phyloP scores from a whole-genome alignment of 768 basidiomycete genomes.

The Clitopilus passeckerianus region DNA sequence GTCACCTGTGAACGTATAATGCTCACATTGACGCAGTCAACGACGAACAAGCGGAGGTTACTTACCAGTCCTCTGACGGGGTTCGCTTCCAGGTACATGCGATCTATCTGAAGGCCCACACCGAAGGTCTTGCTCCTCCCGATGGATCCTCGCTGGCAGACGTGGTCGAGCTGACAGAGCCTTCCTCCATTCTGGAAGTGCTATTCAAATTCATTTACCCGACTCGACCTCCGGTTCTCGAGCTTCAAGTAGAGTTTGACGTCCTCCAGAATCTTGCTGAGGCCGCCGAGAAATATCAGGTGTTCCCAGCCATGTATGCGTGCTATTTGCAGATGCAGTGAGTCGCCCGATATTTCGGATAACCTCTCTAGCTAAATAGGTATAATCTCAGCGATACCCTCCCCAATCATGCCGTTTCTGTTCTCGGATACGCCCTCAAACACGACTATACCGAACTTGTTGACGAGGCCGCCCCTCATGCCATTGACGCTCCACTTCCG shows the following conservation, averaged over 20 bases:
- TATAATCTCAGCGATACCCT: background rate
- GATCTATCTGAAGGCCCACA: constrained; percentile 13
- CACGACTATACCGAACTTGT: background rate
- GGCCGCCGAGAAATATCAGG: constrained; percentile 27
- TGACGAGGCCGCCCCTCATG: background rate
- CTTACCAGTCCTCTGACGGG: constrained; percentile 16
- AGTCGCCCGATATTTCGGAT: background rate
- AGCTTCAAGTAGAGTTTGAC: constrained; percentile 9
- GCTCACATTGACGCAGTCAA: background rate
- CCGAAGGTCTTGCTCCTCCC: constrained; percentile 17
- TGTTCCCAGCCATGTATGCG: constrained; percentile 19
- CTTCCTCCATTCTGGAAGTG: constrained; percentile 15
- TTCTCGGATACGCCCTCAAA: background rate
- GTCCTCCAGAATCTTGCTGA: constrained; percentile 17
- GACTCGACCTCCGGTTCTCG: constrained; percentile 16
- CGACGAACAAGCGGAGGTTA: constrained; percentile 14
- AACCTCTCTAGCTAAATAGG: too few species aligned
- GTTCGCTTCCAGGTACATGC: constrained; percentile 17
- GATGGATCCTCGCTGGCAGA: constrained; percentile 15
- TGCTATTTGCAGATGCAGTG: constrained; percentile 21
- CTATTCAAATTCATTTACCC: constrained; percentile 23
- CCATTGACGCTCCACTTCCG: background rate
- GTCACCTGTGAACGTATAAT: too few species aligned
- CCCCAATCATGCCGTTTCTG: background rate
- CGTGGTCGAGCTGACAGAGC: constrained; percentile 16